Evolutionary conservation across 257 asterid genomes (phyloP), one percentile per base, ranked within the genome.

Genomic region (Gentiana dahurica): DNA sequence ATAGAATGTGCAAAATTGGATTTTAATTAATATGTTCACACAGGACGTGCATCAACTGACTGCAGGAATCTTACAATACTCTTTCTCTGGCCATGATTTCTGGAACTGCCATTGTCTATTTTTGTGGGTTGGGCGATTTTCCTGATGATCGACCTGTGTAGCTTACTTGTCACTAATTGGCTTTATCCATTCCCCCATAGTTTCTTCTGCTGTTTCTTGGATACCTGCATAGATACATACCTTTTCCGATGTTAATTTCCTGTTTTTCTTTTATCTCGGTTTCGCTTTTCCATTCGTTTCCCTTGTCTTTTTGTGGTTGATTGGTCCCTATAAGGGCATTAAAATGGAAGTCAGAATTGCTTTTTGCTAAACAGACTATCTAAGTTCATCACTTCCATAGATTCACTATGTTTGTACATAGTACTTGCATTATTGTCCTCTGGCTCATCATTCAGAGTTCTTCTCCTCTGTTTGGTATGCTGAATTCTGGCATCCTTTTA

Each of bases 1-100:
- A 65, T 67, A 68, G 60, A 58, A 56, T 75, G 62, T 67, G 61
- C 67, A 68, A 65, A 56, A 55, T 58, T 58, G 70, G 56, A 63
- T 58, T 44, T 68, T 53, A 66, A 72, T 75, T 70, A 76, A 76
- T 78, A 59, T 79, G 75, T 82, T 83, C 75, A 82, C 76, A 36
- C 76, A 36, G 70, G 71, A 75, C 70, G 76, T 76, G 73, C 94
- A 75, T 76, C 78, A 84, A 79, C 83, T 90, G 79, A 75, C 89
- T 90, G 95, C 98, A 90, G 96, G 98, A 68, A 70, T 73, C 75
- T 73, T 72, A 72, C 89, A 68, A 64, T 71, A 24, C 24, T 72
- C 89, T 74, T 86, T 80, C 65, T 79, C 57, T 81, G 64, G 88
- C 68, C 79, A 74, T 82, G 85, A 80, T 70, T 71, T 78, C 78